Conservation (phyloP, 768 basidiomycete species). For the Pleurotus cornucopiae region DNA sequence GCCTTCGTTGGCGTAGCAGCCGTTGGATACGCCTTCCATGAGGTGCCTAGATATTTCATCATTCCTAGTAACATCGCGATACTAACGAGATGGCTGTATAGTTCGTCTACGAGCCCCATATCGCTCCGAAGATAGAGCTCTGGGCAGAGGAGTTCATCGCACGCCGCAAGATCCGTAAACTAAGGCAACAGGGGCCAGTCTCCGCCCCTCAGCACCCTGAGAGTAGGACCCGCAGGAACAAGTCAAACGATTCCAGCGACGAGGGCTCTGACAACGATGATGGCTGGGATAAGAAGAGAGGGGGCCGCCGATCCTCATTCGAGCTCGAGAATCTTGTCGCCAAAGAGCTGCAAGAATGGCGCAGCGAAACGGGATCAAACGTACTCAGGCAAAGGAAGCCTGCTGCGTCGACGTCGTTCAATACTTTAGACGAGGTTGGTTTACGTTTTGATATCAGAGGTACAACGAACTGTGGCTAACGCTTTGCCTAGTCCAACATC, state of each 20-base stretch:
- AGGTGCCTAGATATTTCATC: conserved; percentile 32
- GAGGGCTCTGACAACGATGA: conserved; percentile 8
- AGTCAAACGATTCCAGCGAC: conserved; percentile 4
- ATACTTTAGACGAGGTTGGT: conserved; percentile 45
- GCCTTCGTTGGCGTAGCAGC: conserved; percentile 48
- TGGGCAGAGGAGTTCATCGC: conserved; percentile 38
- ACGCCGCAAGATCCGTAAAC: conserved; percentile 24
- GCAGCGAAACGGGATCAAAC: conserved; percentile 34
- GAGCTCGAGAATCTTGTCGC: conserved; percentile 53
- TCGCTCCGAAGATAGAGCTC: conserved; percentile 55
- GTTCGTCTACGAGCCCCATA: conserved; percentile 70
- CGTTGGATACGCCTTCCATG: conserved; percentile 51
- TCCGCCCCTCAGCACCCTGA: conserved; percentile 14
- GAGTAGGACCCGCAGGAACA: conserved; percentile 15
- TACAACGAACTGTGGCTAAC: no score
- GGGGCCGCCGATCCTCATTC: conserved; percentile 20
- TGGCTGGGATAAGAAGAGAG: conserved; percentile 3
- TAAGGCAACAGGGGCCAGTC: conserved; percentile 21
- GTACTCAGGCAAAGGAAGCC: conserved; percentile 26
- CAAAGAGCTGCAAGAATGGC: conserved; percentile 51
- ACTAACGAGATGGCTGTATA: conserved; percentile 20
- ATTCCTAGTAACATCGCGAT: conserved; percentile 16
- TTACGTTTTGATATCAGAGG: neutral
- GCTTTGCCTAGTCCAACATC: conserved; percentile 34
- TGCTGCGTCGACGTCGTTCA: conserved; percentile 14